Base-by-base conservation (phyloP, 2,329 filamentous ascomycete genomes). In the Claviceps digitariae region DNA sequence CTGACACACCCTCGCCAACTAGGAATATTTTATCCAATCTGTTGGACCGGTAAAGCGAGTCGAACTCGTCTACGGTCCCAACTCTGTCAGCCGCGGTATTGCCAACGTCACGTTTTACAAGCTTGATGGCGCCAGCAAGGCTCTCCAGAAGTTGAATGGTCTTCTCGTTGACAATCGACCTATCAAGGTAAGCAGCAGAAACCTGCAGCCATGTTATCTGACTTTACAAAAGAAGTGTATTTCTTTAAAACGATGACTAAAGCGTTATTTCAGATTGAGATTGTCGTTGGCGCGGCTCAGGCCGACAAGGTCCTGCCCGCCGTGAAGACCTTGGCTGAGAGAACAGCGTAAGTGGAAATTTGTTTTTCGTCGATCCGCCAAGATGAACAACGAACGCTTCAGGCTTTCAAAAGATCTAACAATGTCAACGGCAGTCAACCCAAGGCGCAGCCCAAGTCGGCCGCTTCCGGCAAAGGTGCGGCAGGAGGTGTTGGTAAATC, bases 11-110 rank as follows among this genome's bases (percentile, higher is more conserved):
- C 74, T 75, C 69, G 70, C 72, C 70, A 71, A 71, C 74, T 89
- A 98, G 93, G 93, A 98, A 75, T 98, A 97, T 73, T 97, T 98
- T 71, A 74, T 78, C 66, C 85, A 88, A 66, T 86, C 87, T 63
- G 83, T 95, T 69, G 91, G 90, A 61, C 81, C 86, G 58, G 87
- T 97, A 72, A 96, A 94, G 79, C 86, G 81, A 71, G 88, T 94
- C 59, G 84, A 93, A 62, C 77, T 98, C 63, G 89, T 87, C 51
- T 98, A 98, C 72, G 93, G 91, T 64, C 88, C 91, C 59, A 89
- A 87, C 67, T 91, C 91, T 59, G 81, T 84, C 61, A 96, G 90
- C 78, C 87, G 90, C 66, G 93, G 93, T 60, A 88, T 91, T 66
- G 90, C 90, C 63, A 93, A 89, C 52, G 86, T 98, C 62, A 83